A percentile compares a stretch with the other conserved stretches of the same genome.
These are phyloP conservation scores for Pythium dissotocum DNA, from an alignment of 352 stramenopile species.

Conservation along the genomic window DNA sequence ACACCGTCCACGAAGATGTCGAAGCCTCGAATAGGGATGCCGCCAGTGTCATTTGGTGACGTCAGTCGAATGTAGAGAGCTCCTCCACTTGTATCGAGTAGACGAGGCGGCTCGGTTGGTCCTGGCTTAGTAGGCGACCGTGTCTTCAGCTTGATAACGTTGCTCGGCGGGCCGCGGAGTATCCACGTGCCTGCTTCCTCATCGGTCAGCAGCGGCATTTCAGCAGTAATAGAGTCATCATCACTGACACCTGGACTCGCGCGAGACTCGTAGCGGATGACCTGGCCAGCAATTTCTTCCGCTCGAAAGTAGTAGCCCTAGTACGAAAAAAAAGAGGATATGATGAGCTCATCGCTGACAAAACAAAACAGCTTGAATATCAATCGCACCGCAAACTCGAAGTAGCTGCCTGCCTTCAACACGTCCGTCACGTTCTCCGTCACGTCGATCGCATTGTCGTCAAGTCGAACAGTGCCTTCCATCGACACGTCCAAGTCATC, in stretches of 20 bases:
- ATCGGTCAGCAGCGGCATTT: conserved; percentile 8
- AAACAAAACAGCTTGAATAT: neutral
- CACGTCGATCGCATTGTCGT: conserved; percentile 31
- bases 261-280: conserved; percentile 15
- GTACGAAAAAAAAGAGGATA: neutral
- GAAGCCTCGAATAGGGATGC: conserved; percentile 29
- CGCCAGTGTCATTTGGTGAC: conserved; percentile 59
- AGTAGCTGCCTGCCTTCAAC: conserved; percentile 20
- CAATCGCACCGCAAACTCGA: conserved; percentile 53
- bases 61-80: conserved; percentile 43
- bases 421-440: conserved; percentile 5
- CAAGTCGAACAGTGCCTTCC: conserved; percentile 28
- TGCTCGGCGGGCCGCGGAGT: conserved; percentile 32
- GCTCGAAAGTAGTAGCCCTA: conserved; percentile 52
- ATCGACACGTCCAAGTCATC: conserved; percentile 5
- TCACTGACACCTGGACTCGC: neutral
- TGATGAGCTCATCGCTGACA: neutral
- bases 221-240: neutral
- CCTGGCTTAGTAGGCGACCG: conserved; percentile 33
- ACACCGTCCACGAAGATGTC: conserved; percentile 24
- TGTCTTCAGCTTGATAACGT: conserved; percentile 39
- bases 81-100: conserved; percentile 43
- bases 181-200: conserved; percentile 14
- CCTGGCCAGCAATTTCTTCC: neutral
- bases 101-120: conserved; percentile 17